Base-by-base conservation (phyloP, 2,329 filamentous ascomycete species). In the Thermothelomyces thermophilus region DNA sequence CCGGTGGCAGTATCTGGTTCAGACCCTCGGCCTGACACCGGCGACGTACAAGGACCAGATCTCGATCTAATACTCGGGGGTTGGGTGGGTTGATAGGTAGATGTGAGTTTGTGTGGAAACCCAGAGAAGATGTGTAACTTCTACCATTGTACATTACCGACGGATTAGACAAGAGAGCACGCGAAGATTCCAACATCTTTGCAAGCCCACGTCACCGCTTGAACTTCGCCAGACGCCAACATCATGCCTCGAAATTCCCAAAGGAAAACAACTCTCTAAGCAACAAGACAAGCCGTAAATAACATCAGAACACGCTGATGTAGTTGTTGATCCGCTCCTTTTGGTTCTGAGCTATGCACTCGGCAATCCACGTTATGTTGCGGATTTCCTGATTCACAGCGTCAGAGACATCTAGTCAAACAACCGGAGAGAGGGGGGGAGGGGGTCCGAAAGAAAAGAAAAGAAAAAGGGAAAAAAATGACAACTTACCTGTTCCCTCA, bases 281-380 rank as follows among this genome's bases (percentile, higher is more conserved):
- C 33, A 26, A 26, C 24, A 26, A 26, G 24, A 46, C 40, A n/a
- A 22, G 7, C 41, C 41, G 34, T 14, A 35, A 19, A 17, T 13
- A 24, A 26, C 37, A 24, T 79, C 71, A 95, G 72, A 98, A 95
- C 55, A 97, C 93, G 71, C 90, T 95, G 68, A 98, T 98, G 71
- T 95, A 98, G 73, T 97, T 98, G 62, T 88, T 87, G 67, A 98
- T 97, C 66, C 93, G 83, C 70, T 98, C 93, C 75, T 98, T 98
- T 72, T 98, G 93, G 75, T 95, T 96, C 73, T 98, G 93, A 49
- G 93, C 93, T 79, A 98, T 98, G 73, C 93, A 98, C 71, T 98
- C 93, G 19, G 93, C 86, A 69, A 98, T 98, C 93, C 93, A 98
- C 45, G 93, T 97, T 64, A 98, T 95, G 71, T 98, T 98, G 58